Conservation (phyloP, 495 filamentous ascomycete genomes). For the Penicillium verhagenii region DNA sequence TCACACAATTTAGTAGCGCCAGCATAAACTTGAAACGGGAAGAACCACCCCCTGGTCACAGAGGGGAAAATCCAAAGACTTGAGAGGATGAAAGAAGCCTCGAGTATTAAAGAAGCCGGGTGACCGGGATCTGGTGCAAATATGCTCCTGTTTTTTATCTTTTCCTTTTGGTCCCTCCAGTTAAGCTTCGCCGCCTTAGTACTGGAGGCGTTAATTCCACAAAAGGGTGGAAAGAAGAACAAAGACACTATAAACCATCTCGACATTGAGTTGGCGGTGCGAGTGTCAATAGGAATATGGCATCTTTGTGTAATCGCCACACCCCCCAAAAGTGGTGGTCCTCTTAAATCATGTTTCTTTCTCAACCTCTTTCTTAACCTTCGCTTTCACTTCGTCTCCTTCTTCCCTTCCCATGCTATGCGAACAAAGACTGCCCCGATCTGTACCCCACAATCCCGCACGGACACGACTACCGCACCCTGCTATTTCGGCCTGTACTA, state of each 20-base stretch:
- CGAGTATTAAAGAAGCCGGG: background rate
- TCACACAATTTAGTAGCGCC: constrained; percentile 16
- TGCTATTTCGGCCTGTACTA: constrained; percentile 6
- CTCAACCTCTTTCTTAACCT: background rate
- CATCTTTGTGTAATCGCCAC: background rate
- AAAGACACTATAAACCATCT: too few relatives aligned
- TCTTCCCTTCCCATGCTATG: background rate
- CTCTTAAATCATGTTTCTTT: background rate
- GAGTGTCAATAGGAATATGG: background rate
- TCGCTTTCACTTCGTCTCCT: background rate
- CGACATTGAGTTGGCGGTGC: too few relatives aligned
- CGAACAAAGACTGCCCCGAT: background rate
- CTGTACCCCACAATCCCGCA: background rate
- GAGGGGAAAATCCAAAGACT: background rate
- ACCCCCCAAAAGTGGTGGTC: background rate
- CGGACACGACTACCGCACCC: background rate
- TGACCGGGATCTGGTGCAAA: constrained; percentile 16
- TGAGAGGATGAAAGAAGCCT: background rate
- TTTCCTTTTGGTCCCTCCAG: background rate
- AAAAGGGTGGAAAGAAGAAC: too few relatives aligned
- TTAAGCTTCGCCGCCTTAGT: background rate
- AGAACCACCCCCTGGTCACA: background rate
- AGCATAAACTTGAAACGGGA: constrained; percentile 7
- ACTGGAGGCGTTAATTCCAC: background rate
- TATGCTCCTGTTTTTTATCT: constrained; percentile 22